A percentile compares a stretch with the other conserved stretches of the same genome.
Conservation (phyloP, 257 asterid genomes). For the Solanum lignicaule region DNA sequence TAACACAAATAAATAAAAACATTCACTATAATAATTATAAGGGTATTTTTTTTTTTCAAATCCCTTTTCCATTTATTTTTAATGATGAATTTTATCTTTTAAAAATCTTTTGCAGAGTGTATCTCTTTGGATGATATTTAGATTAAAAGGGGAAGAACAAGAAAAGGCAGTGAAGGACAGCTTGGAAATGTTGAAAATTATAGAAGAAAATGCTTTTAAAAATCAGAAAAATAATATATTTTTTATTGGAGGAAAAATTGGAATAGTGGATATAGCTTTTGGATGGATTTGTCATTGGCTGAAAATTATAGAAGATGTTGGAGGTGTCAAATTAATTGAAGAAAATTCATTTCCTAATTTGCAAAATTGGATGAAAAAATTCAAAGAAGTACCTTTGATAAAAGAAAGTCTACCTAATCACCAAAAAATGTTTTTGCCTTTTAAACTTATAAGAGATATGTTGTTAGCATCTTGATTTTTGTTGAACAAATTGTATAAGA, state of each 20-base stretch:
- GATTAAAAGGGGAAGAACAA: background rate
- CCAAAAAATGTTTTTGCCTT: background rate
- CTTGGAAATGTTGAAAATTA: conserved; percentile 2
- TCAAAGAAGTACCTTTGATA: background rate
- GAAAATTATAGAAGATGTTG: conserved; percentile 1
- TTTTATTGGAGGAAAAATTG: conserved; percentile 2
- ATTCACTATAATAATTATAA: background rate
- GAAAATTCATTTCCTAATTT: background rate
- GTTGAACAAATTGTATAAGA: background rate
- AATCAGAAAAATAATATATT: background rate
- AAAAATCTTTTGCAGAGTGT: background rate
- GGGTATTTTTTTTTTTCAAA: background rate
- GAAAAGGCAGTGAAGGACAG: conserved; percentile 1
- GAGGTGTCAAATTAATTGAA: background rate
- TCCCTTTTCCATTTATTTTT: background rate
- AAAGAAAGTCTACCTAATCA: background rate
- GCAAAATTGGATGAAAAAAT: conserved; percentile 2
- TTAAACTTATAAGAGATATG: background rate
- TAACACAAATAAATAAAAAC: background rate
- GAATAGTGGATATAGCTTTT: conserved; percentile 5
- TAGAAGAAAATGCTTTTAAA: background rate
- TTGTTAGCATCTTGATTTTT: background rate
- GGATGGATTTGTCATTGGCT: conserved; percentile 6
- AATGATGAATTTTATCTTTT: background rate
- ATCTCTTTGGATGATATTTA: background rate